Evolutionary conservation across 495 filamentous ascomycete species (phyloP), one percentile per base, ranked within the genome.

Genomic region (Peziza echinospora): DNA sequence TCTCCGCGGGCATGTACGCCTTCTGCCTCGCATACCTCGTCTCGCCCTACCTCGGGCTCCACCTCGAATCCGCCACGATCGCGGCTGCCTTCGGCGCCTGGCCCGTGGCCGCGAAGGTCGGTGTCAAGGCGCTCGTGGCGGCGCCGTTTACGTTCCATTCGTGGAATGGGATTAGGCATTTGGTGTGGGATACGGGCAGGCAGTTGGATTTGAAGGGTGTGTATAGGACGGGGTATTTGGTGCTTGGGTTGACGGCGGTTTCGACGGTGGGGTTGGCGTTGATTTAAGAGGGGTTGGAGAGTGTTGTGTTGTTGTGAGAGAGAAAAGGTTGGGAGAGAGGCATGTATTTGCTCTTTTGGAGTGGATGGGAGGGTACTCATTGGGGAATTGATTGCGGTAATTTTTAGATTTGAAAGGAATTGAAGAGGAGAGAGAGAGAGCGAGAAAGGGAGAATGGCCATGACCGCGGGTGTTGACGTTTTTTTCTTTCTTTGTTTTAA

Each of bases 101-200:
- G 51, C 82, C 85, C 5, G 28, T 79, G 21, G 65, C 68, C 41
- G 69, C 68, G 49, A 84, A 89, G 72, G 57, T 80, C 43, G 56
- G 58, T n/a, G 52, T 82, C 49, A 99, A 99, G 75, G 63, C 72
- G 47, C 51, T 66, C 10, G 46, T 82, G 26, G 82, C 83, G 34
- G 70, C 80, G 62, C 87, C 86, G 17, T 93, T 99, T 63, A 75
- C 76, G 26, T 96, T 76, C 67, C 91, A 99, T 65, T 63, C 62
- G 49, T 60, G 85, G 53, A 94, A 92, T 65, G 89, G 91, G 21
- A 47, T 91, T n/a, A 75, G 84, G 57, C 89, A 96, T 71, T 68
- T 99, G 64, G 51, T 71, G 24, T 93, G 82, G 80, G 89, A 99
- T 70, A 61, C 76, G 44, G 80, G 78, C 28, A 61, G 65, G 45